A percentile compares a stretch with the other conserved stretches of the same genome.
Evolutionary conservation across 179 eudicot species (phyloP).

Genomic region (Silene coronaria): DNA sequence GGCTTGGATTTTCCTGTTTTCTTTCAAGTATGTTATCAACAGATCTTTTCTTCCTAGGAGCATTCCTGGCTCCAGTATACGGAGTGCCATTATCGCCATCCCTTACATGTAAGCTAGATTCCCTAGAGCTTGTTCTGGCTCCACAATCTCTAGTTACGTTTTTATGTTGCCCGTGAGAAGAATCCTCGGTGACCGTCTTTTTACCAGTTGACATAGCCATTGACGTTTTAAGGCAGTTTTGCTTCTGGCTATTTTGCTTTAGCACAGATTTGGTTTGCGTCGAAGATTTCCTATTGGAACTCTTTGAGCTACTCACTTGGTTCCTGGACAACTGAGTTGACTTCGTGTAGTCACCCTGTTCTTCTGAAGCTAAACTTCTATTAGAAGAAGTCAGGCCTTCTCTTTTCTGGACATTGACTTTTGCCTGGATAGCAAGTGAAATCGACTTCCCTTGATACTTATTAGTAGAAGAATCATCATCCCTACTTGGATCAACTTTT

Average conservation of each 20-base stretch:
- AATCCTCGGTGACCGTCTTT: constrained; percentile 40
- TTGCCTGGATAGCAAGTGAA: constrained; percentile 91
- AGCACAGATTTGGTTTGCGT: constrained; percentile 41
- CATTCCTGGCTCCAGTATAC: constrained; percentile 38
- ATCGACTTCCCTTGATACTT: constrained; percentile 49
- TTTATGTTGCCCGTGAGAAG: constrained; percentile 36
- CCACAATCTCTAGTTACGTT: constrained; percentile 32
- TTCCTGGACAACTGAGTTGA: constrained; percentile 38
- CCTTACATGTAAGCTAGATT: constrained; percentile 41
- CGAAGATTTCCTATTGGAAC: constrained; percentile 43
- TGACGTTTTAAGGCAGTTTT: constrained; percentile 50
- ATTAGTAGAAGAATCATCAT: constrained; percentile 31
- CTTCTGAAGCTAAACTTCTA: constrained; percentile 36
- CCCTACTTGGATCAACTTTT: constrained; percentile 30
- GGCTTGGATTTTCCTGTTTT: constrained; percentile 34
- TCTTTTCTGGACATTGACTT: constrained; percentile 85
- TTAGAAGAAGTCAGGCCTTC: constrained; percentile 44
- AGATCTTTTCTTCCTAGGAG: constrained; percentile 59
- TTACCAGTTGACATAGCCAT: constrained; percentile 34
- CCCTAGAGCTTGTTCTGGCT: constrained; percentile 49
- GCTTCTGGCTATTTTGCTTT: constrained; percentile 83
- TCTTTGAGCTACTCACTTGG: constrained; percentile 42
- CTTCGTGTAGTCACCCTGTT: constrained; percentile 29
- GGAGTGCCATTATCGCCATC: constrained; percentile 42
- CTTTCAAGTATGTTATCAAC: constrained; percentile 35